Percentiles rank a stretch among this genome's conserved stretches.
Evolutionary conservation across 805 yeast species (phyloP).

Genomic region (Yamadazyma insecticola): DNA sequence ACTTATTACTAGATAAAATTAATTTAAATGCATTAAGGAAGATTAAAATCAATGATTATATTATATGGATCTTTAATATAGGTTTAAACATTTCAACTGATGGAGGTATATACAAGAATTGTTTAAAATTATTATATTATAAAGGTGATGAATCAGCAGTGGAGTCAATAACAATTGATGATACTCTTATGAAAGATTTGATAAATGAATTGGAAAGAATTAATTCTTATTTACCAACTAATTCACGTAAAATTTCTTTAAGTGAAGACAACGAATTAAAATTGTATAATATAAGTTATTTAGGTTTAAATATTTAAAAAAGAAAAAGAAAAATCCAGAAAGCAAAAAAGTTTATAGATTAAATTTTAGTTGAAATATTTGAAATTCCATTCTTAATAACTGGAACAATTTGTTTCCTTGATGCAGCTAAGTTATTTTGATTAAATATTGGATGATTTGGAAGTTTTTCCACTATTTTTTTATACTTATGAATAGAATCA

Average conservation of each 20-base stretch:
- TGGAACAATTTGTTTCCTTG: conserved; percentile 88
- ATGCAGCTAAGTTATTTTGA: conserved; percentile 51
- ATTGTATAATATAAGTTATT: conserved; percentile 19
- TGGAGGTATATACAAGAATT: conserved; percentile 13
- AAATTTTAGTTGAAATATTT: background rate
- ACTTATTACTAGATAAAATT: conserved; percentile 35
- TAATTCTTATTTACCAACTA: conserved; percentile 17
- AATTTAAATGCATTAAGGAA: conserved; percentile 35
- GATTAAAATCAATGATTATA: conserved; percentile 17
- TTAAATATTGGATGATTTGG: too few relatives aligned
- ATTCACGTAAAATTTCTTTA: conserved; percentile 10
- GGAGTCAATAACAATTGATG: conserved; percentile 11
- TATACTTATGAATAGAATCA: conserved; percentile 18
- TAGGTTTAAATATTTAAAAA: conserved; percentile 10
- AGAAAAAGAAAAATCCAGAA: too few relatives aligned
- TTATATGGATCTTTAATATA: conserved; percentile 33
- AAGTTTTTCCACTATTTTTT: conserved; percentile 8
- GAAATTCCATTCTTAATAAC: conserved; percentile 23
- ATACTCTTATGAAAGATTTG: conserved; percentile 13
- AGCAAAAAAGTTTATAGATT: background rate
- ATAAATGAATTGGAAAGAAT: conserved; percentile 10
- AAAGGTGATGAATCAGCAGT: conserved; percentile 11
- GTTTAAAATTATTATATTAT: conserved; percentile 27
- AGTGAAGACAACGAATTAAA: conserved; percentile 11
- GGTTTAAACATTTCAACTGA: conserved; percentile 26